Conservation (phyloP, 495 filamentous ascomycete genomes). For the Penicillium tannophilum region DNA sequence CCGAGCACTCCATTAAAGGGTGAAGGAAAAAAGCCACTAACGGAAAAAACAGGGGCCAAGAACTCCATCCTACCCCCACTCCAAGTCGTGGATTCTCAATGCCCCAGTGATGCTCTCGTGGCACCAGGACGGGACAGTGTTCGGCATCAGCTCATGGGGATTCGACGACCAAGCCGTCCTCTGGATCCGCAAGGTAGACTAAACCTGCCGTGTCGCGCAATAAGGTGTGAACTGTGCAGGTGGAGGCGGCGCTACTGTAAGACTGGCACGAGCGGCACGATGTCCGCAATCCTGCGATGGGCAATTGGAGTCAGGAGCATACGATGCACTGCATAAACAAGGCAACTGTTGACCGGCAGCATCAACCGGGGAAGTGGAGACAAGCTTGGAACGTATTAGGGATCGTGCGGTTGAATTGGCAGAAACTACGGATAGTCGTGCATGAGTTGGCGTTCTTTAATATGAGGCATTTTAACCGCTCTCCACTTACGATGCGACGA, state of each 20-base stretch:
- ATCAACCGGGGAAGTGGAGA: slow-evolving; percentile 33
- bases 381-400: slow-evolving; percentile 9
- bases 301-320: not conserved
- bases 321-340: not conserved
- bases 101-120: slow-evolving; percentile 1
- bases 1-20: not conserved
- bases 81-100: not conserved
- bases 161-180: not conserved
- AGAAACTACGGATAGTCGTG: not conserved
- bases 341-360: slow-evolving; percentile 26
- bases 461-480: slow-evolving; percentile 29
- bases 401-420: slow-evolving; percentile 11
- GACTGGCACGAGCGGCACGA: slow-evolving; percentile 1
- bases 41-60: not conserved
- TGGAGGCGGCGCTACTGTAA: slow-evolving; percentile 15
- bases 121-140: not conserved
- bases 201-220: slow-evolving; percentile 10
- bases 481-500: slow-evolving; percentile 14
- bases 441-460: slow-evolving; percentile 9
- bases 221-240: slow-evolving; percentile 39
- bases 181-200: not conserved
- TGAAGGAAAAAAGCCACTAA: not conserved
- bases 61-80: not conserved
- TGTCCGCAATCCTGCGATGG: slow-evolving; percentile 3
- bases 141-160: not conserved